Evolutionary conservation across 2,329 filamentous ascomycete species (phyloP).

Genomic region (Arthrobotrys pseudoclavata): DNA sequence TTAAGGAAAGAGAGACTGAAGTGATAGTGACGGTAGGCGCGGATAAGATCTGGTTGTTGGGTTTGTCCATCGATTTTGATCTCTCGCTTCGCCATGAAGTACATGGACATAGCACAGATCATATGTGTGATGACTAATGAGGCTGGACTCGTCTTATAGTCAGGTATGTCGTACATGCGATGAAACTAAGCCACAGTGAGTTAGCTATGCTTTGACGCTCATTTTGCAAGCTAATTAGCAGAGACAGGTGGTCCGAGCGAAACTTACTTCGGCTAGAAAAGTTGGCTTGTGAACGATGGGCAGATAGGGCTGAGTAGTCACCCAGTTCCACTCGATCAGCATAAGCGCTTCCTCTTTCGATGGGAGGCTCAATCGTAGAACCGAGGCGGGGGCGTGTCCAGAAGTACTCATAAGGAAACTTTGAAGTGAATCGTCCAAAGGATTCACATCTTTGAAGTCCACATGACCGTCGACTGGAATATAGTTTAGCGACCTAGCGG

Average conservation of each 20-base stretch:
- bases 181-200: constrained; percentile 68
- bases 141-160: constrained; percentile 74
- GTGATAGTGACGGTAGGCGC: constrained; percentile 83
- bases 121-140: constrained; percentile 81
- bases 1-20: constrained; percentile 79
- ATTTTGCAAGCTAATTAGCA: constrained; percentile 28
- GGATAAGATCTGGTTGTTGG: constrained; percentile 72
- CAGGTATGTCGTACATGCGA: constrained; percentile 78
- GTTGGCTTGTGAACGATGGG: constrained; percentile 83
- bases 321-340: constrained; percentile 82
- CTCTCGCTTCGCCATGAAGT: constrained; percentile 78
- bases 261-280: constrained; percentile 76
- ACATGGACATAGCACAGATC: constrained; percentile 82
- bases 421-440: constrained; percentile 73
- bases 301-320: constrained; percentile 78
- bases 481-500: constrained; percentile 69
- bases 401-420: constrained; percentile 77
- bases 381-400: constrained; percentile 71
- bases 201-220: constrained; percentile 58
- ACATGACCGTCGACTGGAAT: constrained; percentile 69
- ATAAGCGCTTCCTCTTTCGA: constrained; percentile 75
- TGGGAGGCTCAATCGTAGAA: constrained; percentile 74
- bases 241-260: constrained; percentile 19
- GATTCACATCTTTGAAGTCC: constrained; percentile 65
- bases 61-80: constrained; percentile 63